These are phyloP conservation scores for Nicotiana otophora DNA, from an alignment of 257 asterid genomes.

Conservation along the genomic window DNA sequence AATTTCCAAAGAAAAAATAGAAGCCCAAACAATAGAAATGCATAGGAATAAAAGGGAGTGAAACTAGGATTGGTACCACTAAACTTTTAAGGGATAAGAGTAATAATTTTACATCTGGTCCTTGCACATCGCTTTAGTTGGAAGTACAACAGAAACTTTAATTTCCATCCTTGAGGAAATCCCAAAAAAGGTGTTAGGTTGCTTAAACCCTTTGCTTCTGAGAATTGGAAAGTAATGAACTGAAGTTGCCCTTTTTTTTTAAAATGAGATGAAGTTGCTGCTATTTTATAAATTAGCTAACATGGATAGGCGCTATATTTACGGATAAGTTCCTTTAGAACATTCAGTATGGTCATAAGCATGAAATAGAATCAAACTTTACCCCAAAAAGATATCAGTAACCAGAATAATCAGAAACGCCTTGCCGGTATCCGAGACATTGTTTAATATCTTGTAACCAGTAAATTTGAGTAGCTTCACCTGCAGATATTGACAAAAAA, in stretches of 20 bases:
- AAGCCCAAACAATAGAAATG: neutral
- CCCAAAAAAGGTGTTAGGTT: neutral
- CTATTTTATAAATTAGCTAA: neutral
- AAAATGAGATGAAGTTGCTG: no score
- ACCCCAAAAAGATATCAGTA: conserved; percentile 93
- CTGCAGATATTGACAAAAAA: conserved; percentile 39
- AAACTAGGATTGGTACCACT: neutral
- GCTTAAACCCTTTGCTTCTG: conserved; percentile 1
- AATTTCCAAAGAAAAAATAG: neutral
- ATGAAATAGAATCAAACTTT: conserved; percentile 17
- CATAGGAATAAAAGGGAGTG: neutral
- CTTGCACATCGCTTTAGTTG: neutral
- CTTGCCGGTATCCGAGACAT: conserved; percentile 82
- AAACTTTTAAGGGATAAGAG: neutral
- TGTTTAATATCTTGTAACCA: conserved; percentile 80
- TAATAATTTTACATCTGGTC: neutral
- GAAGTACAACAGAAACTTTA: neutral
- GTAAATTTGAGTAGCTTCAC: conserved; percentile 94
- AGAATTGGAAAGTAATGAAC: neutral
- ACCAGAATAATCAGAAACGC: conserved; percentile 78
- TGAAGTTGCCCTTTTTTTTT: neutral
- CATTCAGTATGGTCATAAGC: neutral
- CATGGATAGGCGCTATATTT: neutral
- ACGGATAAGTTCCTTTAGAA: neutral
- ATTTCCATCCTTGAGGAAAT: neutral